phyloP scores from a whole-genome alignment of 768 basidiomycete genomes.

The Mycena epipterygia region DNA sequence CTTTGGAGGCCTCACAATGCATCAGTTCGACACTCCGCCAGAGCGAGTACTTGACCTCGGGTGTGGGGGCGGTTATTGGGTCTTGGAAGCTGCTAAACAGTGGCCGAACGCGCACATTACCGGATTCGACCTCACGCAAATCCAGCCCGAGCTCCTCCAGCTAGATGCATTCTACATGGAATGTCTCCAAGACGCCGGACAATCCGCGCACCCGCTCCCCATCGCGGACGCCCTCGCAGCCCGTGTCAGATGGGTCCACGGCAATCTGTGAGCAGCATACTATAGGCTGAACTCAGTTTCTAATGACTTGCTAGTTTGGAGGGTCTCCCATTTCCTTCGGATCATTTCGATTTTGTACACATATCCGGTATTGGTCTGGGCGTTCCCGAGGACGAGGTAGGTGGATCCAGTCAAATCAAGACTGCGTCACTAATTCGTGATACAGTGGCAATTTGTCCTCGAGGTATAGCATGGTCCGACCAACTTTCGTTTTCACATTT shows the following conservation, averaged over 20 bases:
- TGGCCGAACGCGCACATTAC: constrained; percentile 64
- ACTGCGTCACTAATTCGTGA: constrained; percentile 29
- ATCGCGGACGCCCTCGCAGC: constrained; percentile 52
- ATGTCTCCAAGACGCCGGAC: constrained; percentile 28
- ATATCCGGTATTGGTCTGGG: constrained; percentile 75
- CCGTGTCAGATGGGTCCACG: constrained; percentile 76
- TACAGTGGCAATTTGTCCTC: constrained; percentile 74
- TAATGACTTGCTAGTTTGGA: constrained; percentile 63
- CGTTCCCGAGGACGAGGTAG: constrained; percentile 79
- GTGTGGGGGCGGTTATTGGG: constrained; percentile 81
- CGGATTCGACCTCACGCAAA: constrained; percentile 30
- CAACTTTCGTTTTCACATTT: constrained; percentile 1
- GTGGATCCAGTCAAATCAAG: constrained; percentile 36
- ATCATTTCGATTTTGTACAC: constrained; percentile 76
- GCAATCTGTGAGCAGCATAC: constrained; percentile 70
- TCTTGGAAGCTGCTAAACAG: constrained; percentile 72
- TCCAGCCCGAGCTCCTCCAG: constrained; percentile 66
- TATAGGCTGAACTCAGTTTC: constrained; percentile 1
- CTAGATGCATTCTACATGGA: constrained; percentile 42
- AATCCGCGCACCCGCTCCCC: constrained; percentile 16
- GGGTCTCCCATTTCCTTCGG: constrained; percentile 68
- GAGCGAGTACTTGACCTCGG: constrained; percentile 74
- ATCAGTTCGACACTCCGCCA: constrained; percentile 67
- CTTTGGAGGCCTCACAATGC: constrained; percentile 64
- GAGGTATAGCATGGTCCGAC: constrained; percentile 59